Evolutionary conservation across 148 eudicot species (phyloP).

Genomic region (Rhododendron henanense): DNA sequence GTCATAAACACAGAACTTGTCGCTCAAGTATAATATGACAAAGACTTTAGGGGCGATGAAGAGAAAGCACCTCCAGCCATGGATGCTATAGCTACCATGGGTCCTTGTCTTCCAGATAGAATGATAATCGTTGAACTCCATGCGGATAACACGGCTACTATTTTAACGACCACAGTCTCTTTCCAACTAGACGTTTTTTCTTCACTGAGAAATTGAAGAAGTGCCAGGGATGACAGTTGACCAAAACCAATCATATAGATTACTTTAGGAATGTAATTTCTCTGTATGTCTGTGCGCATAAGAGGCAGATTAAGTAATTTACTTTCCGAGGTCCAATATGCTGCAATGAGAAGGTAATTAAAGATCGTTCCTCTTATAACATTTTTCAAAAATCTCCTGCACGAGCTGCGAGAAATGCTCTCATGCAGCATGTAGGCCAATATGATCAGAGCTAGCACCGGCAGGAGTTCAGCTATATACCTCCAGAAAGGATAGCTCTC

Average conservation of each 20-base stretch:
- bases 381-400: conserved; percentile 36
- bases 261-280: conserved; percentile 53
- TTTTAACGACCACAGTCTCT: conserved; percentile 41
- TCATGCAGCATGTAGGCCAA: conserved; percentile 51
- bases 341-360: conserved; percentile 59
- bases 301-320: conserved; percentile 34
- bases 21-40: background rate
- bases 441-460: conserved; percentile 44
- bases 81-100: conserved; percentile 58
- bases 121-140: conserved; percentile 75
- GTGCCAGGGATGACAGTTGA: conserved; percentile 53
- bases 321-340: conserved; percentile 63
- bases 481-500: conserved; percentile 46
- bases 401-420: conserved; percentile 26
- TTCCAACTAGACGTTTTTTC: conserved; percentile 28
- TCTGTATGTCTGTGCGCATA: conserved; percentile 29
- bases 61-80: conserved; percentile 67
- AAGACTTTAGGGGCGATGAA: background rate
- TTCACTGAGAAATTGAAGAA: conserved; percentile 34
- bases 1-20: background rate
- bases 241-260: conserved; percentile 60
- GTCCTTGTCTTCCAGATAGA: conserved; percentile 90
- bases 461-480: conserved; percentile 38
- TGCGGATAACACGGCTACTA: conserved; percentile 66
- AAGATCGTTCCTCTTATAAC: conserved; percentile 52